A percentile compares a stretch with the other conserved stretches of the same genome.
phyloP scores from a whole-genome alignment of 208 protist genomes.

The Porcisia deanei region DNA sequence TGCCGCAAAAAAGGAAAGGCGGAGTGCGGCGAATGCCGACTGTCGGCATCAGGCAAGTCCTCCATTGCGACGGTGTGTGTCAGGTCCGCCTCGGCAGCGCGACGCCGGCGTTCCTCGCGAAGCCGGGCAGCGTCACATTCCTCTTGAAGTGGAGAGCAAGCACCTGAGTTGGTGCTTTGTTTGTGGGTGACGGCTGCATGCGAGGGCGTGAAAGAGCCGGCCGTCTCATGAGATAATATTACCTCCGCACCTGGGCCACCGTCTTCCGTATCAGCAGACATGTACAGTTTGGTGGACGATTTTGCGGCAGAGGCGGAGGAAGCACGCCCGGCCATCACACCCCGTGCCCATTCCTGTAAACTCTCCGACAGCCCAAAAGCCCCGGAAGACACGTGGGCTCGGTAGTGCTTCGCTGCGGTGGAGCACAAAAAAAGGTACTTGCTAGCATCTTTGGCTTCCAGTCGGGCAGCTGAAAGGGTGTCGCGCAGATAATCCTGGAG shows the following conservation, averaged over 20 bases:
- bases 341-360: conserved; percentile 52
- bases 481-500: conserved; percentile 84
- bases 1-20: conserved; percentile 88
- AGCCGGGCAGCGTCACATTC: conserved; percentile 28
- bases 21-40: conserved; percentile 30
- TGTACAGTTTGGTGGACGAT: conserved; percentile 2
- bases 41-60: conserved; percentile 40
- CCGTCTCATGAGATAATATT: neutral
- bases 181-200: neutral
- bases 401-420: conserved; percentile 60
- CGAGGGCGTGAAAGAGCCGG: neutral
- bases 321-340: conserved; percentile 24
- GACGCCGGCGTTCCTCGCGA: conserved; percentile 43
- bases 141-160: neutral
- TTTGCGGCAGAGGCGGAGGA: neutral
- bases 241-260: neutral
- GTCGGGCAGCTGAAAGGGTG: conserved; percentile 53
- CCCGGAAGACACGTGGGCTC: conserved; percentile 51
- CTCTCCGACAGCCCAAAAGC: conserved; percentile 42
- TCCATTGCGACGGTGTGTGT: conserved; percentile 63
- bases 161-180: neutral
- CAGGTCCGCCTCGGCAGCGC: conserved; percentile 53
- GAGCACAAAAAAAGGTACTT: conserved; percentile 72
- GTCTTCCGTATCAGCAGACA: neutral
- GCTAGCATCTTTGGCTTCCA: conserved; percentile 61